Base-by-base conservation (phyloP, 805 yeast species). In the Nakazawaea ishiwadae region DNA sequence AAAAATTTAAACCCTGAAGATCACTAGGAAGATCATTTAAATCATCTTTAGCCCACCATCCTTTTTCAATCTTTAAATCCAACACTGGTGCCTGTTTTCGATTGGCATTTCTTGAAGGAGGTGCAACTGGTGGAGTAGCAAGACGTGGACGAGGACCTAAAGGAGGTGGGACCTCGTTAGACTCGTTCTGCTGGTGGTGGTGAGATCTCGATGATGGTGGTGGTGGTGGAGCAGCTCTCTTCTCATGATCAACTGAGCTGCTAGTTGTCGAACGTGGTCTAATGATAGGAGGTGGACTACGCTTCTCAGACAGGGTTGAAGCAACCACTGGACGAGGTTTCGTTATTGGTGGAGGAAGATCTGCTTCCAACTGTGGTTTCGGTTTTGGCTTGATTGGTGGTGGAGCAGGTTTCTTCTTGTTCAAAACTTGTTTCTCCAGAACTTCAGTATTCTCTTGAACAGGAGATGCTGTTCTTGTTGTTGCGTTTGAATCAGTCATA, bases 1-100 rank as follows among this genome's bases (percentile, higher is more conserved):
- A 55, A 42, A 49, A 67, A 44, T 63, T 65, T 26, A 65, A 52
- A 0, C 70, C 70, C 17, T 51, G 37, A 3, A 76, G 54, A 34
- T 56, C 56, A 9, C 45, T 37, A 1, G 81, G 81, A n/a, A 72
- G 47, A 1, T 43, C 39, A 3, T 40, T 48, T 34, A 55, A 50
- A 4, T 55, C 46, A 7, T 55, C 50, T 11, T 59, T 52, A 1
- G 69, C 61, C 54, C 63, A 76, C 81, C 81, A 77, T 1, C 71
- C 70, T 0, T 68, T 51, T 0, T 52, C 39, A 3, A 75, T 54
- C 35, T 75, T 71, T 26, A 75, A 48, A 47, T 76, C 68, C 2
- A 73, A 33, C 0, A 54, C 51, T 0, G 76, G 73, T 8, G 37
- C 39, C 9, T 43, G 27, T 2, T 61, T 64, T 0, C 38, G 51